Conservation (phyloP, 306 rosid species). For the Fagus crenata region DNA sequence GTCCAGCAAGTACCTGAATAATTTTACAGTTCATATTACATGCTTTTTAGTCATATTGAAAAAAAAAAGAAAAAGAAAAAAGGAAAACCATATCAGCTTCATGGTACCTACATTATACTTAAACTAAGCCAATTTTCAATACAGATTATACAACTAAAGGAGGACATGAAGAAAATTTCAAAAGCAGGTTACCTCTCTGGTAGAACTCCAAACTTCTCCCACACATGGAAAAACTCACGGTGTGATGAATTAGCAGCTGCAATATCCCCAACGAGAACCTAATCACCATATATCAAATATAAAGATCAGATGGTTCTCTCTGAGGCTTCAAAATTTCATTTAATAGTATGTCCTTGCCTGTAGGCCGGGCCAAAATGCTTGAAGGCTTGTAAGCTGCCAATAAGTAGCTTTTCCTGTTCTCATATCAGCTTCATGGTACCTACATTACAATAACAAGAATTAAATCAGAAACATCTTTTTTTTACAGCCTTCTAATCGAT, state of each 20-base stretch:
- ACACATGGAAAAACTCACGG: constrained; percentile 83
- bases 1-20: constrained; percentile 88
- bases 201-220: constrained; percentile 84
- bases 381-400: constrained; percentile 99
- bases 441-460: constrained; percentile 39
- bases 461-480: constrained; percentile 17
- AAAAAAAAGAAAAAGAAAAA: constrained; percentile 6
- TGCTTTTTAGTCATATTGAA: constrained; percentile 12
- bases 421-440: constrained; percentile 99
- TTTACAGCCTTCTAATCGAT: background rate
- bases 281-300: constrained; percentile 29
- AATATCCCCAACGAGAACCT: constrained; percentile 96
- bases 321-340: constrained; percentile 10
- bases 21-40: constrained; percentile 33
- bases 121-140: constrained; percentile 3
- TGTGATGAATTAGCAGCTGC: constrained; percentile 92
- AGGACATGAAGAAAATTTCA: constrained; percentile 14
- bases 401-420: constrained; percentile 93
- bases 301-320: constrained; percentile 32
- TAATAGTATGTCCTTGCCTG: constrained; percentile 58
- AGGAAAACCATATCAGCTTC: background rate
- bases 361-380: constrained; percentile 99
- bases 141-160: constrained; percentile 15
- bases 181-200: constrained; percentile 78
- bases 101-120: too few species aligned